Conservation (phyloP, 1,284 basidiomycete species). For the Puccinia triticina region DNA sequence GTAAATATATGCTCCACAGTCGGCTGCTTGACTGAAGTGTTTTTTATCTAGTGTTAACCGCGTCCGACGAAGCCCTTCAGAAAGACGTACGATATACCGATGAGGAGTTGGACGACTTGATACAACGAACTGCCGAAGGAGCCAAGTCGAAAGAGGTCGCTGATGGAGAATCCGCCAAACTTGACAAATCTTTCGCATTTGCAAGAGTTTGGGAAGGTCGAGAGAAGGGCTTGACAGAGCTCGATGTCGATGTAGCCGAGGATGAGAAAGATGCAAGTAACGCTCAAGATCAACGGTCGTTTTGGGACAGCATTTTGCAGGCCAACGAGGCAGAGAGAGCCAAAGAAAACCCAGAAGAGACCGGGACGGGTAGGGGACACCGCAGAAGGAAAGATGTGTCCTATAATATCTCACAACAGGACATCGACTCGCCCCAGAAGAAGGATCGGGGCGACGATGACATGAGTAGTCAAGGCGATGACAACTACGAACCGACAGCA, state of each 20-base stretch:
- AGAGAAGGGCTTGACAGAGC: conserved; percentile 19
- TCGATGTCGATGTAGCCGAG: conserved; percentile 32
- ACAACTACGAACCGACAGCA: neutral
- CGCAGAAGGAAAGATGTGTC: conserved; percentile 36
- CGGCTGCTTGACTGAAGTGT: neutral
- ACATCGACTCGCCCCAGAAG: conserved; percentile 35
- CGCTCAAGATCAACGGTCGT: conserved; percentile 48
- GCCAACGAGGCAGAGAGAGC: conserved; percentile 46
- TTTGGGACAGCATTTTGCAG: conserved; percentile 50
- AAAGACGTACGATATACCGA: conserved; percentile 49
- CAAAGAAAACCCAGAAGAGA: conserved; percentile 32
- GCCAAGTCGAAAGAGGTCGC: conserved; percentile 40
- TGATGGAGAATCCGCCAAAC: conserved; percentile 18
- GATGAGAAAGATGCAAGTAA: conserved; percentile 20
- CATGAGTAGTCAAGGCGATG: conserved; percentile 34
- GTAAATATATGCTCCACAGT: neutral
- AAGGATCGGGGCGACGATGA: conserved; percentile 20
- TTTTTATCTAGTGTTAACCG: conserved; percentile 44
- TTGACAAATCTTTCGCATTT: conserved; percentile 50
- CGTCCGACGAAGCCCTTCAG: conserved; percentile 42
- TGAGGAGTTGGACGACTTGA: conserved; percentile 48
- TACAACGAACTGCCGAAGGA: conserved; percentile 47
- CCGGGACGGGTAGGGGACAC: conserved; percentile 47
- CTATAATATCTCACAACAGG: conserved; percentile 15
- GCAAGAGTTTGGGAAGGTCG: conserved; percentile 51